These are phyloP conservation scores for Fragilariopsis cylindrus DNA, from an alignment of 108 stramenopile species.

Conservation along the genomic window DNA sequence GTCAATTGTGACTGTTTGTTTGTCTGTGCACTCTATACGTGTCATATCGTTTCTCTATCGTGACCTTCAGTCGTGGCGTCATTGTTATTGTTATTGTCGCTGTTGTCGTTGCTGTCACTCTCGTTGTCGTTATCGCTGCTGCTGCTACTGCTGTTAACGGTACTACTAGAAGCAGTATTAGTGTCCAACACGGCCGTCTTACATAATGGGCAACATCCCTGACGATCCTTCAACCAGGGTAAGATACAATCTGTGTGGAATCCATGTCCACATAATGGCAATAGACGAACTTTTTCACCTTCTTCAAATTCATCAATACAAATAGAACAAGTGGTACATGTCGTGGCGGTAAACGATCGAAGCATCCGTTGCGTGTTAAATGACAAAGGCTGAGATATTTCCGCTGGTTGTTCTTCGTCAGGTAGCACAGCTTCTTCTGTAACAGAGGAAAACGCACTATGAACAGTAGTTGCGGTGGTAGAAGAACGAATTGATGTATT, in stretches of 20 bases:
- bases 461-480: too few relatives aligned
- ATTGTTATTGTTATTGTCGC: too few relatives aligned
- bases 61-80: too few relatives aligned
- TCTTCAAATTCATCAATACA: constrained; percentile 91
- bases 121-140: not conserved
- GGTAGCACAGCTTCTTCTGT: not conserved
- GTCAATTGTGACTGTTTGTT: too few relatives aligned
- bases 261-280: constrained; percentile 79
- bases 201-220: constrained; percentile 74
- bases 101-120: not conserved
- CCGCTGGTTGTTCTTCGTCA: constrained; percentile 4
- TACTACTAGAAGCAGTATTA: not conserved
- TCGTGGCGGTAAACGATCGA: constrained; percentile 22
- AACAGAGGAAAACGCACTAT: too few relatives aligned
- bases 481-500: too few relatives aligned
- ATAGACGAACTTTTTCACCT: constrained; percentile 71
- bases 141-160: not conserved
- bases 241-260: constrained; percentile 88
- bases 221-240: constrained; percentile 82
- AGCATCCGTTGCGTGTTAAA: constrained; percentile 2
- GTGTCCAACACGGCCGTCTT: constrained; percentile 46
- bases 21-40: too few relatives aligned
- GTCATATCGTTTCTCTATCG: too few relatives aligned
- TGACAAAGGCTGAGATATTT: not conserved
- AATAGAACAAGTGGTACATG: constrained; percentile 76